Evolutionary conservation across 2,329 filamentous ascomycete genomes (phyloP), one percentile per base, ranked within the genome.

Genomic region (Nannizzia gypsea): DNA sequence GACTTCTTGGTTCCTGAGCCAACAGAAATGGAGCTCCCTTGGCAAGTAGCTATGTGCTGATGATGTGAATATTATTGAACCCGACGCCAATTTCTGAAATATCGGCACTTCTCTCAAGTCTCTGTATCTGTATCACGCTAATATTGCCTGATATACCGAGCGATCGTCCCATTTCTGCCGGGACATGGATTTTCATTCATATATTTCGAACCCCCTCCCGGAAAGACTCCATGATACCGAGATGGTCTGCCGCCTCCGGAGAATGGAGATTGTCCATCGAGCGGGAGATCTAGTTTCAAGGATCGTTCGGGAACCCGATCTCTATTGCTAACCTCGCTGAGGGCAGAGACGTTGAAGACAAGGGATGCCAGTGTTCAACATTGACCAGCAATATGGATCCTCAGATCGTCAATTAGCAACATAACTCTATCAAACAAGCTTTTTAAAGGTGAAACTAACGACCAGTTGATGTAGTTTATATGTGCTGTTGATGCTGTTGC

Each of bases 401-500:
- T 34, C 26, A 34, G 50, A 54, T 54, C 50, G 24, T 20, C 50
- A 17, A 54, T 54, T 54, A 54, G 50, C 26, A 54, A 26, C 22
- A 36, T 54, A n/a, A 34, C 24, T 17, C 50, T 54, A 31, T 54
- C 24, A 54, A 17, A 54, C 50, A 54, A 54, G 50, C 50, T 54
- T 54, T 54, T 54, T 15, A 17, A 11, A 15, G 17, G 8, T n/a
- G 50, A 54, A 54, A 54, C 50, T 54, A 54, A 54, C 34, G 26
- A 24, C 44, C 17, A 11, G 40, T 3, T 3, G 31, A 36, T 36
- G 42, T 50, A 48, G 44, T 26, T 22, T 24, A 24, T 15, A 24
- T 15, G n/a, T n/a, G 20, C 22, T 42, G 38, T 42, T 42, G n/a
- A 17, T 54, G 26, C 11, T 28, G 13, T 22, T 36, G 50, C 50